A percentile compares a stretch with the other conserved stretches of the same genome.
Conservation (phyloP, 2,329 filamentous ascomycete genomes). For the Aspergillus terreus region DNA sequence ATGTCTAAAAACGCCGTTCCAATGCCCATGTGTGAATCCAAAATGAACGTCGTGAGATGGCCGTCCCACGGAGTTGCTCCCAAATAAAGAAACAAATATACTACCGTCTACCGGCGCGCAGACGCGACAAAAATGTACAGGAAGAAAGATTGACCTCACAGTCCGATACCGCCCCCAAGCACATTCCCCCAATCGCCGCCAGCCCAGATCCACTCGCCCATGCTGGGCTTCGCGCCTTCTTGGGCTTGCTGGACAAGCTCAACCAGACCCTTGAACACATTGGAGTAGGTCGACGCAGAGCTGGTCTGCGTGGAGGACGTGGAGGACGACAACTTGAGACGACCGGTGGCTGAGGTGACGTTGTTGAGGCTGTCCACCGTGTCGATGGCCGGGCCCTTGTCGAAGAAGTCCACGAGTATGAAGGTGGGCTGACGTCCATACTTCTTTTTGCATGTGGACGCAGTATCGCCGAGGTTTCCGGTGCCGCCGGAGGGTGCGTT, state of each 20-base stretch:
- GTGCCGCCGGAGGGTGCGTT: constrained; percentile 58
- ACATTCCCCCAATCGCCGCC: constrained; percentile 40
- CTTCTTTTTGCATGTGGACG: constrained; percentile 50
- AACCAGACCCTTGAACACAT: constrained; percentile 36
- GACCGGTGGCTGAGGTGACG: constrained; percentile 44
- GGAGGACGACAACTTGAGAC: constrained; percentile 31
- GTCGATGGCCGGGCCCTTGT: constrained; percentile 65
- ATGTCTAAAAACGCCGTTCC: constrained; percentile 5
- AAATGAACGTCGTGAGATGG: not conserved
- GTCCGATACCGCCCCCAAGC: constrained; percentile 37
- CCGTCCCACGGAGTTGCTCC: not conserved
- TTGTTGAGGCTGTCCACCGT: constrained; percentile 67
- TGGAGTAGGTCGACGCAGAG: constrained; percentile 26
- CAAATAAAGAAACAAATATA: constrained; percentile 1
- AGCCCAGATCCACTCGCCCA: constrained; percentile 44
- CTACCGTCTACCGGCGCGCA: not conserved
- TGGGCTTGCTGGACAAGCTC: constrained; percentile 36
- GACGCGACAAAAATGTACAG: not conserved
- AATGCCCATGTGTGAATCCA: not conserved
- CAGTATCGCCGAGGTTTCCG: constrained; percentile 51
- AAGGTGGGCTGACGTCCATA: constrained; percentile 68
- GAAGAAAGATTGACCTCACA: constrained; percentile 16
- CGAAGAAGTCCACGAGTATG: constrained; percentile 76
- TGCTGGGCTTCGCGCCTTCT: constrained; percentile 33
- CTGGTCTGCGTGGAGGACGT: constrained; percentile 22